Evolutionary conservation across 2,329 filamentous ascomycete genomes (phyloP).

Genomic region (Trichoderma pleuroti): DNA sequence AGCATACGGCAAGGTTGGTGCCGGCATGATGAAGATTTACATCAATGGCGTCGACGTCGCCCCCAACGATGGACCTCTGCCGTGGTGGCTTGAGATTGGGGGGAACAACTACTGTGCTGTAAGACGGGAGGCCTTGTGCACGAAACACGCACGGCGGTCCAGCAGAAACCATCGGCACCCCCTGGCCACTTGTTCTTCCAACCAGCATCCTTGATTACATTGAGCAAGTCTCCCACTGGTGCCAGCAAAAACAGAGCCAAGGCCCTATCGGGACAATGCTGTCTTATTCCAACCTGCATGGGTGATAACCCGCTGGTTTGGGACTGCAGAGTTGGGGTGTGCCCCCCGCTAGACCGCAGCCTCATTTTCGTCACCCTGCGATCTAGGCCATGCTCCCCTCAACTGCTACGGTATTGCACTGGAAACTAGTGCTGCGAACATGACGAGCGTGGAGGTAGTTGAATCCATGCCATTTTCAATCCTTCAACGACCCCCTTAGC

Average conservation of each 20-base stretch:
- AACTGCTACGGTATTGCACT: neutral
- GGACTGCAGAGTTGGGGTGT: neutral
- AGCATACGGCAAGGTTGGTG: neutral
- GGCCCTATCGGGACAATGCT: neutral
- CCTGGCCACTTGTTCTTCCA: neutral
- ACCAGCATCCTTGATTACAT: slow-evolving; percentile 2
- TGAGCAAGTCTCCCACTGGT: neutral
- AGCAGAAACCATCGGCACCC: slow-evolving; percentile 1
- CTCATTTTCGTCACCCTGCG: neutral
- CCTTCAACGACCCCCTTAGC: no score
- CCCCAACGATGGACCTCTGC: neutral
- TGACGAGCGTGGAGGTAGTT: neutral
- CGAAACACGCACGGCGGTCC: neutral
- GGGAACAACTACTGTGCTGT: neutral
- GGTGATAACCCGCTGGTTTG: neutral
- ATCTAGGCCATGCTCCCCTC: slow-evolving; percentile 3
- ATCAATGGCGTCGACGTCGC: neutral
- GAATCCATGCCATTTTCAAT: neutral
- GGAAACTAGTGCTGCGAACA: neutral
- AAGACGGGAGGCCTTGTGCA: neutral
- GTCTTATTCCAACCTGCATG: neutral
- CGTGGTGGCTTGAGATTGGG: neutral
- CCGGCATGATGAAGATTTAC: neutral
- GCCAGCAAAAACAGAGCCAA: neutral
- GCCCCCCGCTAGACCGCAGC: neutral